Conservation (phyloP, 306 rosid species). For the Mimosa bimucronata region DNA sequence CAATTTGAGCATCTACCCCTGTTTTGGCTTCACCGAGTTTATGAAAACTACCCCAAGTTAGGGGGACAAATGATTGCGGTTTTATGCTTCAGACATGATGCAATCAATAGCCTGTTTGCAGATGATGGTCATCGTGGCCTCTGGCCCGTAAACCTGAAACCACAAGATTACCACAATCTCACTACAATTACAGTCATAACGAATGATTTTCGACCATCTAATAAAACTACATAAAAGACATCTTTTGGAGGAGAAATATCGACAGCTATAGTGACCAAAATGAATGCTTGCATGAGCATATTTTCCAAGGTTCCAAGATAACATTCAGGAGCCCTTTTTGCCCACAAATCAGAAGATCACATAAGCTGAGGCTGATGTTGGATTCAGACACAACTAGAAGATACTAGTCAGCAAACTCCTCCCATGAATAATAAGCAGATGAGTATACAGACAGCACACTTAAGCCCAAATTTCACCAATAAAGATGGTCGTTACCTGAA, state of each 20-base stretch:
- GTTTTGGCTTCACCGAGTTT: conserved; percentile 12
- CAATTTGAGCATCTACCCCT: conserved; percentile 12
- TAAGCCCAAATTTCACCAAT: conserved; percentile 15
- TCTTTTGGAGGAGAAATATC: conserved; percentile 7
- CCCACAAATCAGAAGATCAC: not conserved
- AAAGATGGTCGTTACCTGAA: conserved; percentile 57
- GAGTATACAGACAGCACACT: not conserved
- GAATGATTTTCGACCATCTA: not conserved
- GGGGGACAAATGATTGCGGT: conserved; percentile 3
- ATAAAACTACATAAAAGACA: not conserved
- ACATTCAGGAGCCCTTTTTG: conserved; percentile 5
- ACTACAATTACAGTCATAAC: not conserved
- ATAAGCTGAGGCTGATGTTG: not conserved
- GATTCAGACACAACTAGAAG: conserved; percentile 25
- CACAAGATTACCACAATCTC: conserved; percentile 26
- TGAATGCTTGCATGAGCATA: not conserved
- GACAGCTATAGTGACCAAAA: not conserved
- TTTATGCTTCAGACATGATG: conserved; percentile 57
- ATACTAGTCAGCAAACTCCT: not conserved
- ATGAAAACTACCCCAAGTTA: conserved; percentile 20
- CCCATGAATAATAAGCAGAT: conserved; percentile 1
- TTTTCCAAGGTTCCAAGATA: not conserved
- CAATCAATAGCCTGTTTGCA: conserved; percentile 90
- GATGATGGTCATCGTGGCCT: conserved; percentile 87
- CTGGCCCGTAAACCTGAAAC: conserved; percentile 83